phyloP scores from a whole-genome alignment of 371 early-diverging fungal species.

The Scutellospora calospora region DNA sequence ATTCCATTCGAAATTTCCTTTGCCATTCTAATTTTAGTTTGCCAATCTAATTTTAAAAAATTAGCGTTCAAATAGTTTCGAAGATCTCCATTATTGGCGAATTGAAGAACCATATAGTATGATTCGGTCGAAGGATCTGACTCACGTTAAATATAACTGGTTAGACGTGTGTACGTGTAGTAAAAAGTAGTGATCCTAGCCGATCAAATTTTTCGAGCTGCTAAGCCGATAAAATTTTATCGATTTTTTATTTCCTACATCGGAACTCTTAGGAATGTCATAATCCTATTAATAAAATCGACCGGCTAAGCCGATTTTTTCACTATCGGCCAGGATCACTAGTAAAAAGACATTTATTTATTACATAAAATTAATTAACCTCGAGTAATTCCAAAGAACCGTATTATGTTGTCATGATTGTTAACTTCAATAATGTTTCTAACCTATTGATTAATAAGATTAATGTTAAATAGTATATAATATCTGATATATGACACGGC shows the following conservation, averaged over 20 bases:
- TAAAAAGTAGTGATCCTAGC: too few relatives aligned
- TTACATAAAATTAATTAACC: not conserved
- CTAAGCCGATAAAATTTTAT: too few relatives aligned
- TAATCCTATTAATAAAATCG: not conserved
- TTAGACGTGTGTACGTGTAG: not conserved
- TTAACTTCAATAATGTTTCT: not conserved
- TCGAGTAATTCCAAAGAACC: constrained; percentile 22
- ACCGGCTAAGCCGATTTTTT: too few relatives aligned
- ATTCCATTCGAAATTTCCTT: constrained; percentile 27
- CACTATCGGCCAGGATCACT: too few relatives aligned
- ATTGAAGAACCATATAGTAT: constrained; percentile 39
- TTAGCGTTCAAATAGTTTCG: not conserved
- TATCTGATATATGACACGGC: too few relatives aligned
- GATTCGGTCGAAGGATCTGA: not conserved
- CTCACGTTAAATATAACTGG: not conserved
- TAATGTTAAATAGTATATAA: too few relatives aligned
- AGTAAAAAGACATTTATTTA: too few relatives aligned
- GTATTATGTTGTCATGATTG: constrained; percentile 24
- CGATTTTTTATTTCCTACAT: too few relatives aligned
- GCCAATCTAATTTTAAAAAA: not conserved
- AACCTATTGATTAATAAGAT: not conserved
- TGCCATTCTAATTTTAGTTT: constrained; percentile 9
- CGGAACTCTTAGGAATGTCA: too few relatives aligned
- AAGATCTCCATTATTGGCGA: constrained; percentile 17
- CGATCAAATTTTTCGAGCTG: too few relatives aligned